Percentiles rank a stretch among this genome's conserved stretches.
Evolutionary conservation across 768 basidiomycete species (phyloP).

Genomic region (Termitomyces sp.): DNA sequence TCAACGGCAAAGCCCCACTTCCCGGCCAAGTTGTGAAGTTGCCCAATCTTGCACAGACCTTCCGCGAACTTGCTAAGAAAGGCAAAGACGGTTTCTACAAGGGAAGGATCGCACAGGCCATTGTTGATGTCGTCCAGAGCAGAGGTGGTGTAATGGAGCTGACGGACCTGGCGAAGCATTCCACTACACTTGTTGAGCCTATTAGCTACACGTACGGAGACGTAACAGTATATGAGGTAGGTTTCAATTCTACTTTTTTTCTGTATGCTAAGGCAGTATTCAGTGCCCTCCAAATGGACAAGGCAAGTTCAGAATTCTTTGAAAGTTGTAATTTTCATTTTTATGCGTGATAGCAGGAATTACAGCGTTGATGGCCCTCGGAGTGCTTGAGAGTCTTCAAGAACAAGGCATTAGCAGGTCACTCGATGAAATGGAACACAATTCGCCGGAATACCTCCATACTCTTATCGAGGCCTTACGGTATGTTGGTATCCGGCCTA

Average conservation of each 20-base stretch:
- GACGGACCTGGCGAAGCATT: constrained; percentile 85
- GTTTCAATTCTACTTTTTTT: neutral
- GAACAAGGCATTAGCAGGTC: constrained; percentile 63
- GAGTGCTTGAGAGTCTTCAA: constrained; percentile 86
- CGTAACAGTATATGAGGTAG: constrained; percentile 87
- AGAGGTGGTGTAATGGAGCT: constrained; percentile 92
- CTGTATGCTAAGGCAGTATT: neutral
- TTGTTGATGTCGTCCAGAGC: constrained; percentile 79
- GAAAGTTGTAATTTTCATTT: neutral
- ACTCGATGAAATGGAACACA: constrained; percentile 80
- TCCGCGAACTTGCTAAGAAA: constrained; percentile 69
- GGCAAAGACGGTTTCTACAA: constrained; percentile 95
- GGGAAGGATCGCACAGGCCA: constrained; percentile 83
- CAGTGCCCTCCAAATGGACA: constrained; percentile 95
- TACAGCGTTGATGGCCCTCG: constrained; percentile 88
- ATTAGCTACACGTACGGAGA: constrained; percentile 88
- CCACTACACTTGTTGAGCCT: constrained; percentile 77
- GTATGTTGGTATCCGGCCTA: constrained; percentile 29
- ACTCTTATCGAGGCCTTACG: constrained; percentile 80
- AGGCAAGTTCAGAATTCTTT: constrained; percentile 35
- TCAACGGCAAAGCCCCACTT: constrained; percentile 77
- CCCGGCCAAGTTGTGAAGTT: constrained; percentile 82
- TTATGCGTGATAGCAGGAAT: constrained; percentile 44
- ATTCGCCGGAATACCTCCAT: constrained; percentile 87
- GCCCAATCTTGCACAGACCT: constrained; percentile 79